Evolutionary conservation across 441 rosid species (phyloP).

Genomic region (Erodium moschatum): DNA sequence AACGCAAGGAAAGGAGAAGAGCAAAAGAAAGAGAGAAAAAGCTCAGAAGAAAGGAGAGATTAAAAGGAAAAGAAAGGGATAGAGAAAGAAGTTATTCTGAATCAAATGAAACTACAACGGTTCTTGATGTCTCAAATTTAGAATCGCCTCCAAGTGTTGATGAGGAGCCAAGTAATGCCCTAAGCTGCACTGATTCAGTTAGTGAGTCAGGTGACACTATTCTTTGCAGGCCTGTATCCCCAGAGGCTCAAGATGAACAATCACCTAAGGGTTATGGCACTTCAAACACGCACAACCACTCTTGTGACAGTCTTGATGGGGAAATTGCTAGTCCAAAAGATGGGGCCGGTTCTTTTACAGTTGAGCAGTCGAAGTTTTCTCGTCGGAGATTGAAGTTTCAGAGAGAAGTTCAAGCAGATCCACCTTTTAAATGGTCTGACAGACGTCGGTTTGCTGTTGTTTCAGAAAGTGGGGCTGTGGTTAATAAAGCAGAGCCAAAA

Average conservation of each 20-base stretch:
- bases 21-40: conserved; percentile 25
- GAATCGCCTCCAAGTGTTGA: conserved; percentile 37
- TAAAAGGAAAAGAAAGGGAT: conserved; percentile 44
- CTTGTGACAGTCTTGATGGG: conserved; percentile 41
- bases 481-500: conserved; percentile 46
- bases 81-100: conserved; percentile 38
- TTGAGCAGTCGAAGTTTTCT: conserved; percentile 45
- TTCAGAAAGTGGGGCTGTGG: conserved; percentile 42
- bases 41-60: conserved; percentile 20
- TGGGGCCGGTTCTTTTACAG: conserved; percentile 39
- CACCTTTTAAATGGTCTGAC: conserved; percentile 54
- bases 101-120: conserved; percentile 28
- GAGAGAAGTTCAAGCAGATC: conserved; percentile 48
- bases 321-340: conserved; percentile 42
- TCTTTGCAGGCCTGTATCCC: conserved; percentile 44
- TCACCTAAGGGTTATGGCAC: conserved; percentile 28
- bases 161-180: conserved; percentile 35
- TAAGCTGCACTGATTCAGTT: conserved; percentile 37
- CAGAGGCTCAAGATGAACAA: conserved; percentile 36
- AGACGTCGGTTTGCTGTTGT: conserved; percentile 37
- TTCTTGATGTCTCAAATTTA: conserved; percentile 36
- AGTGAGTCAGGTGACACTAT: conserved; percentile 39
- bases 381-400: conserved; percentile 42
- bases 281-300: conserved; percentile 29
- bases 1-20: conserved; percentile 74